Evolutionary conservation across 495 filamentous ascomycete species (phyloP).

Genomic region (Podospora bellae-mahoneyi): DNA sequence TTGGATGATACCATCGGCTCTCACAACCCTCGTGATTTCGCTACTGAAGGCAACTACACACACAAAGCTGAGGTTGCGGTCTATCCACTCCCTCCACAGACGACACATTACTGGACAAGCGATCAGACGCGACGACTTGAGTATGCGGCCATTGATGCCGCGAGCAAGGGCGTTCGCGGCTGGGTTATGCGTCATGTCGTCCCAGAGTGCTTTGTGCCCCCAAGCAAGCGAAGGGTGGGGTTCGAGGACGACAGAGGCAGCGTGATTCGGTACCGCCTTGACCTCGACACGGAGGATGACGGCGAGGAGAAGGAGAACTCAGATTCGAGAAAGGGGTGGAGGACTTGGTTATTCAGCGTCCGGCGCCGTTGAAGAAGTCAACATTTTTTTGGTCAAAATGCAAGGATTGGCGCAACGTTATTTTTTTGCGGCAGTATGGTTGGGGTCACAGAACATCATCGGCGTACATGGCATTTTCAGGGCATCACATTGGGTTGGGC

Average conservation of each 20-base stretch:
- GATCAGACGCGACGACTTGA: conserved; percentile 52
- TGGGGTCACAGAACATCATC: conserved; percentile 8
- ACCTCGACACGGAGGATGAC: conserved; percentile 35
- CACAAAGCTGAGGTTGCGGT: conserved; percentile 19
- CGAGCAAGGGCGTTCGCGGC: conserved; percentile 49
- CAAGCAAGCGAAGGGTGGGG: conserved; percentile 39
- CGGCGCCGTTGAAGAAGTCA: conserved; percentile 9
- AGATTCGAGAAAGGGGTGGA: conserved; percentile 20
- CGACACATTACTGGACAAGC: conserved; percentile 57
- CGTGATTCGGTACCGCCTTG: conserved; percentile 52
- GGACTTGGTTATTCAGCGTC: conserved; percentile 30
- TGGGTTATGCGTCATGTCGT: conserved; percentile 52
- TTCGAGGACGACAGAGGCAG: conserved; percentile 54
- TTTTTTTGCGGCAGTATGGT: conserved; percentile 10
- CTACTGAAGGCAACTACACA: conserved; percentile 16
- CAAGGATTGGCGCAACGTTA: neutral
- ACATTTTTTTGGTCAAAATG: neutral
- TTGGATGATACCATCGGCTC: neutral
- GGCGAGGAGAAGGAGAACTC: conserved; percentile 15
- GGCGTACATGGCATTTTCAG: neutral
- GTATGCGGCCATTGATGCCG: conserved; percentile 57
- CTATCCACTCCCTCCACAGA: conserved; percentile 46
- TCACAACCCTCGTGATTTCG: conserved; percentile 8
- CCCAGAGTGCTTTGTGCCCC: conserved; percentile 53
- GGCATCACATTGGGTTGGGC: conserved; percentile 18